Base-by-base conservation (phyloP, 164 flowering plant genomes). In the Tetrastigma voinierianum region DNA sequence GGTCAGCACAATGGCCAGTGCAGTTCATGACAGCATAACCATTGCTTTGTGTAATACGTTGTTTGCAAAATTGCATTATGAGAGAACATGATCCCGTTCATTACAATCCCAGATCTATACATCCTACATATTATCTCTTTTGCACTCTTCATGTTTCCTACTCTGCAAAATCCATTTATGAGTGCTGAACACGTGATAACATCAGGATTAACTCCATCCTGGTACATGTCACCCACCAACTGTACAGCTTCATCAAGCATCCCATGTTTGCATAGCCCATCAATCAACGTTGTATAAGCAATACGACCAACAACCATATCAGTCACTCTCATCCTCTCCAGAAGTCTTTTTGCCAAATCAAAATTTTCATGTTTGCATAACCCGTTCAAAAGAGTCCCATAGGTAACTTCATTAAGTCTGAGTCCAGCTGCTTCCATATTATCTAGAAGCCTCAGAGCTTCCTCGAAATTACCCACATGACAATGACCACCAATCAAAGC, bases 311-410 rank as follows among this genome's bases (percentile, higher is more conserved):
- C 73, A 69, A 5, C 62, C 10, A 81, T 14, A 47, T 91, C 87
- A 49, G 70, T 73, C 62, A 57, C 61, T 70, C 71, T 77, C 85
- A 90, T 87, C 65, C 72, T 81, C 60, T 78, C 81, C 43, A 90
- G 45, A 25, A 88, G 67, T 67, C 61, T 60, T 62, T 63, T 67
- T 13, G 92, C 94, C 21, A 76, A 73, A 60, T 83, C 83, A 58
- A 90, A 74, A 65, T 77, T 75, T 10, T 71, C 74, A 76, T 70
- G 79, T 74, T 80, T 92, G 80, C 89, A 87, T 23, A 87, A 68
- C 24, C 94, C 94, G 78, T 90, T 78, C 68, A 92, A 75, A 67
- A 88, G 72, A 69, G 84, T 65, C 32, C 96, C 94, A 83, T 84
- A 88, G 69, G 78, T 87, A 45, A 81, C 78, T 72, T 87, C 90